Base-by-base conservation (phyloP, 176 grass and related monocot species). In the Bothriochloa decipiens region DNA sequence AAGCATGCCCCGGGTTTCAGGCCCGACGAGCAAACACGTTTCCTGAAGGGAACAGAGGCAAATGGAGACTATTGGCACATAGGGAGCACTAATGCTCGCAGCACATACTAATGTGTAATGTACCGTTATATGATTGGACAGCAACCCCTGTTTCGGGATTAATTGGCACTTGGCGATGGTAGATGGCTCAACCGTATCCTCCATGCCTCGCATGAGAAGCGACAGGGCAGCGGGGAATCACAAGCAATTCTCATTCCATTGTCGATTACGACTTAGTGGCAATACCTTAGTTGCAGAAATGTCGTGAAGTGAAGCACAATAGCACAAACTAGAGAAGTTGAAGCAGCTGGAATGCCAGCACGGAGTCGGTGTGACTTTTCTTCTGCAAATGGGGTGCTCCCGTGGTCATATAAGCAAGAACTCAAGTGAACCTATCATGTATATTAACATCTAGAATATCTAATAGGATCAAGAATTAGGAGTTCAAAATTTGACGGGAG, bases 11-110 rank as follows among this genome's bases (percentile, higher is more conserved):
- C 66, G 66, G 13, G 68, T 50, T 62, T 55, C 47, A 63, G 17
- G 80, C 65, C 65, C 12, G 29, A 77, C 17, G 53, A 25, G 27
- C 65, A 13, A 16, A 77, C 13, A 83, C 69, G 68, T 53, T 40
- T 36, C 17, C 17, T 41, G 35, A 79, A 1, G 1, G 53, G 32
- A 58, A 53, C 35, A 40, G 36, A 12, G 80, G 52, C 73, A 78
- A 52, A 83, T 17, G 50, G 17, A 1, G 29, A 53, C 39, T 57
- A 67, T 50, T 80, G 78, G 57, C 57, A 72, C 47, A 35, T 20
- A 13, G 4, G 29, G 3, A 45, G 64, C 64, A 71, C 65, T 79
- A 41, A 35, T 35, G 18, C 15, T 22, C 22, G 74, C 35, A 17
- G 35, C 49, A 55, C 55, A 75, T 45, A 36, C n/a, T n/a, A n/a